Conservation (phyloP, 805 yeast genomes). For the Pichia sporocuriosa region DNA sequence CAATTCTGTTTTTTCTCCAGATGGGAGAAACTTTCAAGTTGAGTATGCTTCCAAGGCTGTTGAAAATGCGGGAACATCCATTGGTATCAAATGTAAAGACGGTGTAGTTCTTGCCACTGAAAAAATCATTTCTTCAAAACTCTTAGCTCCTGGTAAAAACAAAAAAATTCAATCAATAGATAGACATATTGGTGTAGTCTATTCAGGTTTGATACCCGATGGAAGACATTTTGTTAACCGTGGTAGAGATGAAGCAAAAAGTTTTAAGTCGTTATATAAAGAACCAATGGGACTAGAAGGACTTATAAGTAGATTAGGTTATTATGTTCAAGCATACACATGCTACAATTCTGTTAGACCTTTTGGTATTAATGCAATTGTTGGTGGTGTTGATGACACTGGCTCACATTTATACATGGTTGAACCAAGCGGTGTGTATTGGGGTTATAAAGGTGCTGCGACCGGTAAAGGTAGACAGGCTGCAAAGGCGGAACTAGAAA, state of each 20-base stretch:
- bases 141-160: constrained; percentile 84
- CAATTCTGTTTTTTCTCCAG: constrained; percentile 90
- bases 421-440: constrained; percentile 93
- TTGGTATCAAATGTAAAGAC: constrained; percentile 87
- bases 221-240: constrained; percentile 89
- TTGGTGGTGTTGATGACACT: constrained; percentile 87
- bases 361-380: constrained; percentile 85
- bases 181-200: constrained; percentile 88
- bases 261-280: constrained; percentile 71
- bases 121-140: constrained; percentile 77
- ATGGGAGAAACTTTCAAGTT: constrained; percentile 93
- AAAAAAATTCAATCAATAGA: constrained; percentile 89
- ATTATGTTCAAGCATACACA: constrained; percentile 91
- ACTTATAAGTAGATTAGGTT: constrained; percentile 80
- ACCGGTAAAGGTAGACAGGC: constrained; percentile 97
- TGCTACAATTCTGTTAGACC: constrained; percentile 97
- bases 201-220: constrained; percentile 93
- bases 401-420: constrained; percentile 90
- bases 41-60: constrained; percentile 97
- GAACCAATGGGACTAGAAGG: constrained; percentile 73
- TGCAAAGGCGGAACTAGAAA: constrained; percentile 96
- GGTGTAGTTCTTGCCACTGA: constrained; percentile 98
- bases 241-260: constrained; percentile 85
- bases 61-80: constrained; percentile 92
- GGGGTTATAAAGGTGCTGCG: constrained; percentile 98